Percentiles rank a stretch among this genome's conserved stretches.
phyloP scores from a whole-genome alignment of 1,284 basidiomycete genomes.

The Salmacisia buchloeana region DNA sequence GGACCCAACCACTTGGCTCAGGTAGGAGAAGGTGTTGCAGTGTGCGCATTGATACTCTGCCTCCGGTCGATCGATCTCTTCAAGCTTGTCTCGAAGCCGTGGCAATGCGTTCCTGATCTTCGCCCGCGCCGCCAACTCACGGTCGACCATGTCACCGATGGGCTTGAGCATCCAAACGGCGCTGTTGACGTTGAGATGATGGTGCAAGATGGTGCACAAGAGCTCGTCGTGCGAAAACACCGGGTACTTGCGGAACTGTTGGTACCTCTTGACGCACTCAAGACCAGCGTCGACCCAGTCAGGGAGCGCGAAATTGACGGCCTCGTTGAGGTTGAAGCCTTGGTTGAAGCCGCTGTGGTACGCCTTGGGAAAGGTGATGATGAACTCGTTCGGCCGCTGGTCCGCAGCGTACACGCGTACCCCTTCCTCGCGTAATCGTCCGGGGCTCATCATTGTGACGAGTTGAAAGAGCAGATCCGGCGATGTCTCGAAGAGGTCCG shows the following conservation, averaged over 20 bases:
- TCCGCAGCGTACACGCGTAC: conserved; percentile 93
- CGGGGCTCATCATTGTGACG: conserved; percentile 95
- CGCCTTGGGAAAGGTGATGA: conserved; percentile 91
- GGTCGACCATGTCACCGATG: conserved; percentile 79
- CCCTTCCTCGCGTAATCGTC: conserved; percentile 74
- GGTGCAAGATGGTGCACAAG: conserved; percentile 62
- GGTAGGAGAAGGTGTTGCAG: conserved; percentile 93
- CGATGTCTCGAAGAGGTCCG: conserved; percentile 96
- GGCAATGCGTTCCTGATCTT: conserved; percentile 54
- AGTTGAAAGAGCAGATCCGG: conserved; percentile 95
- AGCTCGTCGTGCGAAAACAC: conserved; percentile 98
- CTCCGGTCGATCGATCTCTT: conserved; percentile 75
- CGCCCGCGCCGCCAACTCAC: conserved; percentile 69
- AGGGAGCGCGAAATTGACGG: conserved; percentile 95
- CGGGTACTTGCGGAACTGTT: conserved; percentile 80
- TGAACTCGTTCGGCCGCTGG: conserved; percentile 91
- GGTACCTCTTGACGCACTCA: conserved; percentile 77
- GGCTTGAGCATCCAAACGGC: conserved; percentile 60
- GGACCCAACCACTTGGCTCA: conserved; percentile 69
- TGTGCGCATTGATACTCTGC: conserved; percentile 89
- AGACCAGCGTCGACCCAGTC: conserved; percentile 87
- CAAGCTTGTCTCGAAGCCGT: conserved; percentile 64
- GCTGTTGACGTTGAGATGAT: conserved; percentile 5
- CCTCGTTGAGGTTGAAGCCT: conserved; percentile 96
- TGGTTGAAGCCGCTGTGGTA: conserved; percentile 99